Percentiles rank a stretch among this genome's conserved stretches.
phyloP scores from a whole-genome alignment of 305 asterid genomes.

The Stenogyne calaminthoides region DNA sequence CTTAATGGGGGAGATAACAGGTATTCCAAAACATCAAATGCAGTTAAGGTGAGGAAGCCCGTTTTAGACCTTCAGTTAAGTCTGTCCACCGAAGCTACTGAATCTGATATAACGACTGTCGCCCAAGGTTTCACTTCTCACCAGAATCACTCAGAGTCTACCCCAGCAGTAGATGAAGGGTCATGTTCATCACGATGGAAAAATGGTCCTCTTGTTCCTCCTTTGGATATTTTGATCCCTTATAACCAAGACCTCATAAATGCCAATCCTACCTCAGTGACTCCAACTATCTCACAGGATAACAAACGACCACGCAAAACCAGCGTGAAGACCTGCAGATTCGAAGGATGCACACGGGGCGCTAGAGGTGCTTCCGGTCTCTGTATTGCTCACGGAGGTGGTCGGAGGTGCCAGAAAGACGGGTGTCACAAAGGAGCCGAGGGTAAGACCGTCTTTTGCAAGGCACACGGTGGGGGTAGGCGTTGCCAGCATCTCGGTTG shows the following conservation, averaged over 20 bases:
- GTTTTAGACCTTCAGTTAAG: conserved; percentile 62
- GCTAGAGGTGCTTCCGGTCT: conserved; percentile 78
- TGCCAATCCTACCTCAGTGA: conserved; percentile 15
- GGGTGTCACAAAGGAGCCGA: conserved; percentile 77
- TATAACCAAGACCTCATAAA: conserved; percentile 19
- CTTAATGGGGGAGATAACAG: conserved; percentile 30
- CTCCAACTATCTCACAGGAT: conserved; percentile 24
- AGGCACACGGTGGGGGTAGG: conserved; percentile 71
- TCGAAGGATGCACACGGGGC: conserved; percentile 62
- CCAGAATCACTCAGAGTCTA: conserved; percentile 32
- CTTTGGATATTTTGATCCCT: conserved; percentile 22
- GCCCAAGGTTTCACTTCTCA: conserved; percentile 36
- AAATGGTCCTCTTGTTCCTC: conserved; percentile 27
- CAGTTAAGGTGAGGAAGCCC: conserved; percentile 34
- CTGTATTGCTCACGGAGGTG: conserved; percentile 76
- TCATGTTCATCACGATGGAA: conserved; percentile 60
- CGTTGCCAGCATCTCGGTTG: conserved; percentile 72
- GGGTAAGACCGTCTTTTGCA: conserved; percentile 61
- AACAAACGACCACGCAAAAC: conserved; percentile 33
- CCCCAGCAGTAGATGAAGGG: conserved; percentile 50
- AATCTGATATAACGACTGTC: conserved; percentile 50
- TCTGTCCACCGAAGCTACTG: conserved; percentile 55
- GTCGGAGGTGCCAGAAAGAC: conserved; percentile 62
- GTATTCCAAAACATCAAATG: conserved; percentile 3
- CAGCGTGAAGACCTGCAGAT: conserved; percentile 43